Evolutionary conservation across 1,284 basidiomycete genomes (phyloP).

Genomic region (Pseudozyma tsukubaensis): DNA sequence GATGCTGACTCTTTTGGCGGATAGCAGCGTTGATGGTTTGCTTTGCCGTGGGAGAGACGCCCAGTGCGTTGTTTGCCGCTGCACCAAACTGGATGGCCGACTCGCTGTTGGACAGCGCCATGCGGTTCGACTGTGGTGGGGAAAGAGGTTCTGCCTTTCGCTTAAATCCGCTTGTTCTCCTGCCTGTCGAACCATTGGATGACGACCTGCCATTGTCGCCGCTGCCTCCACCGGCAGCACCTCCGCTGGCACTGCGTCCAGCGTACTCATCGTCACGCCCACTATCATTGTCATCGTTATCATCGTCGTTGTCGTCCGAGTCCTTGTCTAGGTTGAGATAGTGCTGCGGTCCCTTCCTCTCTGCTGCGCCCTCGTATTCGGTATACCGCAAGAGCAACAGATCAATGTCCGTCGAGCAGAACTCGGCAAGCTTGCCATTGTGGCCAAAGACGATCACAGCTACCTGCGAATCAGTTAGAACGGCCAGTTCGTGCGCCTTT

Average conservation of each 20-base stretch:
- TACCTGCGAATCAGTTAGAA: constrained; percentile 78
- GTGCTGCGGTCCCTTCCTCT: constrained; percentile 47
- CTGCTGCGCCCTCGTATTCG: constrained; percentile 48
- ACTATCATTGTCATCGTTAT: constrained; percentile 22
- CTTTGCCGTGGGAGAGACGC: constrained; percentile 26
- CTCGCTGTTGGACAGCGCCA: neutral
- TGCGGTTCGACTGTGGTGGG: constrained; percentile 1
- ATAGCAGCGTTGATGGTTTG: constrained; percentile 41
- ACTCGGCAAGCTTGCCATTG: constrained; percentile 64
- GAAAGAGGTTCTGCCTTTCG: constrained; percentile 30
- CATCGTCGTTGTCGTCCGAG: constrained; percentile 41
- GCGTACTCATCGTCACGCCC: constrained; percentile 6
- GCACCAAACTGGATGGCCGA: constrained; percentile 4
- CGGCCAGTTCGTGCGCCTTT: constrained; percentile 87
- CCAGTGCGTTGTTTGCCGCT: neutral
- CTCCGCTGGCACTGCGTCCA: constrained; percentile 11
- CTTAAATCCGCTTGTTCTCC: constrained; percentile 25
- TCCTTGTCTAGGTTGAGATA: constrained; percentile 46
- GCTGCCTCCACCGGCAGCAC: constrained; percentile 4
- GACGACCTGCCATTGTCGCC: constrained; percentile 9
- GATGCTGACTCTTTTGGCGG: constrained; percentile 33
- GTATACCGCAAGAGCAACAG: constrained; percentile 57
- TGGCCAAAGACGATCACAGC: constrained; percentile 78
- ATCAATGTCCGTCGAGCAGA: constrained; percentile 63
- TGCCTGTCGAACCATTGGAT: neutral